These are phyloP conservation scores for Pythium myriotylum DNA, from an alignment of 352 stramenopile genomes.

Conservation along the genomic window DNA sequence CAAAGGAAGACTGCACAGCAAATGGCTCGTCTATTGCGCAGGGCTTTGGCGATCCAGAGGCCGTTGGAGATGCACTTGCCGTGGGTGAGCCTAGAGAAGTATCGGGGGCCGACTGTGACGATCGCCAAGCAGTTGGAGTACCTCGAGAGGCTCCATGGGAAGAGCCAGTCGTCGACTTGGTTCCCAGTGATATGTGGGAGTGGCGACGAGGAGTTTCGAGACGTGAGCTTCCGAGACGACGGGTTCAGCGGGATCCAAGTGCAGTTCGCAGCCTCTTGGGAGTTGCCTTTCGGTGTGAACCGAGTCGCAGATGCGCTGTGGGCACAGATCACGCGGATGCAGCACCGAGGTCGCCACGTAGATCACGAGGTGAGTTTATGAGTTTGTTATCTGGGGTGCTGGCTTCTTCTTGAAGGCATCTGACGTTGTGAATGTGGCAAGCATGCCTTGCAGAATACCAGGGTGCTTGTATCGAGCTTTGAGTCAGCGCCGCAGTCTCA, in stretches of 20 bases:
- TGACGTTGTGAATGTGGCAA: neutral
- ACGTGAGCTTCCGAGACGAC: neutral
- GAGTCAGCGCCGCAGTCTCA: neutral
- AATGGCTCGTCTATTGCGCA: neutral
- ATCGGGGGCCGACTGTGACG: neutral
- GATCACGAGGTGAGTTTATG: conserved; percentile 1
- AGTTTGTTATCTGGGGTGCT: neutral
- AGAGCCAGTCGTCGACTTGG: neutral
- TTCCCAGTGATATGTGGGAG: no score
- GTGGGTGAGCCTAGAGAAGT: conserved; percentile 2
- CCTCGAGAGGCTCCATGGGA: conserved; percentile 1
- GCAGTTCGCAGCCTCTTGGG: conserved; percentile 1
- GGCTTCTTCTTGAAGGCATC: no score
- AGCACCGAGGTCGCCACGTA: conserved; percentile 1
- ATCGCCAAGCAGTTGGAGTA: neutral
- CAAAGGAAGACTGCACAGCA: neutral
- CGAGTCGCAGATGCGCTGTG: conserved; percentile 6
- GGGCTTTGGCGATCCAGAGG: neutral
- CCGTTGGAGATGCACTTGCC: neutral
- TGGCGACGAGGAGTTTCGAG: neutral
- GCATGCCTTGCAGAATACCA: neutral
- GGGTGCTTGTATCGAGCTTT: conserved; percentile 8
- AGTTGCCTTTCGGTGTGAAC: conserved; percentile 5
- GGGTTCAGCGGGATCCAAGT: conserved; percentile 1
- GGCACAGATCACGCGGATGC: conserved; percentile 7